phyloP scores from a whole-genome alignment of 2,329 filamentous ascomycete genomes.

The Achaetomium macrosporum region DNA sequence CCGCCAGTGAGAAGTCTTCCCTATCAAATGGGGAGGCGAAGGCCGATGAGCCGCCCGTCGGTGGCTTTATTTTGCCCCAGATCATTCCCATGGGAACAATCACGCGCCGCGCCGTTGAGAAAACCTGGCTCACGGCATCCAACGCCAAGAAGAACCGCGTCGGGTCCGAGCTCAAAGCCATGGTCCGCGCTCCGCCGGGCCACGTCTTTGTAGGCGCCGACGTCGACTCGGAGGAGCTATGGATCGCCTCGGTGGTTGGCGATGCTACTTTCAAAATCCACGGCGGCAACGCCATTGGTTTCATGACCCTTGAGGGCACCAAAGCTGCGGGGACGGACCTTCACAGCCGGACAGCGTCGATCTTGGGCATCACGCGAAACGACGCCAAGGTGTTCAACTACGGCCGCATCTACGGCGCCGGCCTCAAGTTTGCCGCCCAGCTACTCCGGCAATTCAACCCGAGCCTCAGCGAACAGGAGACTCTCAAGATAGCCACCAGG shows the following conservation, averaged over 20 bases:
- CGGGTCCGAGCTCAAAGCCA: constrained; percentile 92
- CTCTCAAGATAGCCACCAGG: constrained; percentile 66
- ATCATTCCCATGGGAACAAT: constrained; percentile 98
- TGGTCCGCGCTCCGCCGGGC: constrained; percentile 86
- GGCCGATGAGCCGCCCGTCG: constrained; percentile 25
- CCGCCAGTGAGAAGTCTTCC: constrained; percentile 15
- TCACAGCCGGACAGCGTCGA: constrained; percentile 87
- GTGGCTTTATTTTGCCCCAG: constrained; percentile 89
- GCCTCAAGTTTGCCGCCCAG: constrained; percentile 85
- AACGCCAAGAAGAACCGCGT: constrained; percentile 96
- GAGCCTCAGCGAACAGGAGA: constrained; percentile 70
- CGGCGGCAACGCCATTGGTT: constrained; percentile 93
- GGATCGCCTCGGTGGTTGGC: constrained; percentile 93
- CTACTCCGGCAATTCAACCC: constrained; percentile 93
- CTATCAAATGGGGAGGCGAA: constrained; percentile 8
- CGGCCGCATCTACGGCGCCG: constrained; percentile 96
- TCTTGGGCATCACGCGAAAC: constrained; percentile 89
- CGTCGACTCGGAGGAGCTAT: constrained; percentile 94
- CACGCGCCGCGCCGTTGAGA: constrained; percentile 88
- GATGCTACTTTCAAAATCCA: constrained; percentile 94
- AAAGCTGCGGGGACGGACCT: constrained; percentile 91
- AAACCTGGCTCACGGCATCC: constrained; percentile 95
- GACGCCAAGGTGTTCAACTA: constrained; percentile 99
- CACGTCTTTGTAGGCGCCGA: constrained; percentile 95
- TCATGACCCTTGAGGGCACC: constrained; percentile 97